Evolutionary conservation across 768 basidiomycete genomes (phyloP), one percentile per base, ranked within the genome.

Genomic region (Tulasnella sp.): DNA sequence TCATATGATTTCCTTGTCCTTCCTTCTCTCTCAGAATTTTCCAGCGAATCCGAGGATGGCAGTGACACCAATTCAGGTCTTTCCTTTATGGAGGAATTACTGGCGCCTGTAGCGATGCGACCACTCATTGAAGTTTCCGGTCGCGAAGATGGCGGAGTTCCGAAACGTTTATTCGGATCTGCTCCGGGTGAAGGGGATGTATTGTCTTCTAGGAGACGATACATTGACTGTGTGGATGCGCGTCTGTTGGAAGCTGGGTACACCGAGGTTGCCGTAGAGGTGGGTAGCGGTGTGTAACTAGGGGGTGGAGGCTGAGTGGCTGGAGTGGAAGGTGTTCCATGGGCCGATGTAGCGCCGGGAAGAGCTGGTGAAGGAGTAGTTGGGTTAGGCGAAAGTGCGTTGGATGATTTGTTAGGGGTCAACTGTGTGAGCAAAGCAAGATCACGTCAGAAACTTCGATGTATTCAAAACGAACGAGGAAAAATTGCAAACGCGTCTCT

Each of bases 1-100:
- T 73, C 72, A 31, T 67, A 73, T 54, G 71, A 73, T 56, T 66
- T 71, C 28, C 67, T 61, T n/a, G 48, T 43, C 25, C 42, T 39
- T 16, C 44, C 44, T 2, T 35, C 43, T 40, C 39, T n/a, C 39
- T 5, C 39, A 25, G n/a, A 12, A 35, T 35, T 35, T 35, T 12
- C 16, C 34, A 12, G 34, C 12, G 34, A 35, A 35, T 35, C 12
- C 16, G 34, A 35, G 12, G 34, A 16, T 35, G 34, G 34, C 34
- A 12, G 34, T 35, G n/a, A n/a, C 27, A 20, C 39, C 6, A 40
- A 20, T 16, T 40, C 39, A 40, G 27, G 39, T 25, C 27, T 20
- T 40, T 25, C 5, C 6, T 40, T n/a, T 25, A 20, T n/a, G 39
- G 39, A 6, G 39, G 39, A 5, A n/a, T 16, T 40, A 25, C 19